These are phyloP conservation scores for Colletotrichum paranaense DNA, from an alignment of 2,329 filamentous ascomycete genomes.

Conservation along the genomic window DNA sequence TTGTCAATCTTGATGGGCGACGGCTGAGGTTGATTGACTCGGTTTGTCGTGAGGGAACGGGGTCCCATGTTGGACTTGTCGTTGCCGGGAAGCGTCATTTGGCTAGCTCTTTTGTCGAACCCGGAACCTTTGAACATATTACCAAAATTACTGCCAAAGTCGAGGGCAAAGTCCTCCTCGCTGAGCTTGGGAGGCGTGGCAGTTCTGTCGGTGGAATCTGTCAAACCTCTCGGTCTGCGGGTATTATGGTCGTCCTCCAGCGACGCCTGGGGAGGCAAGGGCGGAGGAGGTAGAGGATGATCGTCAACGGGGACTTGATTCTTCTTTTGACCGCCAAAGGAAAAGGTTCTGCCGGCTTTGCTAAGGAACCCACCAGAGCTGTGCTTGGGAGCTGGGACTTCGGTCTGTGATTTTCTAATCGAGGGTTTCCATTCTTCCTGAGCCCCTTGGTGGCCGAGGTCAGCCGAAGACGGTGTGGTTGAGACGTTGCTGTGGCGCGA, in stretches of 20 bases:
- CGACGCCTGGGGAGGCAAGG: conserved; percentile 47
- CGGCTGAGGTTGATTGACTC: conserved; percentile 55
- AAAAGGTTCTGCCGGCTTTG: conserved; percentile 68
- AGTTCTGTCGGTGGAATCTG: conserved; percentile 64
- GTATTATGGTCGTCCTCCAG: conserved; percentile 45
- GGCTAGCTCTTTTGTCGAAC: conserved; percentile 67
- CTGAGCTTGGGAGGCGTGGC: conserved; percentile 62
- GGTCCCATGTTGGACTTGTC: conserved; percentile 43
- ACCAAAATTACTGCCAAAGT: conserved; percentile 68
- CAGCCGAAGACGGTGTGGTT: conserved; percentile 70
- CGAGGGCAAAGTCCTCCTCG: conserved; percentile 56
- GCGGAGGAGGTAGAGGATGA: conserved; percentile 48
- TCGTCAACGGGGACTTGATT: conserved; percentile 50
- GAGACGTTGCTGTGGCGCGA: conserved; percentile 72
- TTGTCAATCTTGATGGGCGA: conserved; percentile 61
- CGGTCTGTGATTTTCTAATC: conserved; percentile 51
- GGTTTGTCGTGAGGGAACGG: conserved; percentile 59
- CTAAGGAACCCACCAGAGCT: conserved; percentile 61
- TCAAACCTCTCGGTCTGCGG: conserved; percentile 60
- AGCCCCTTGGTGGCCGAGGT: conserved; percentile 47
- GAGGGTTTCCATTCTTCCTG: conserved; percentile 54
- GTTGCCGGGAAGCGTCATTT: conserved; percentile 57
- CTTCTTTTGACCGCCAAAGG: conserved; percentile 69
- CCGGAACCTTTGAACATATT: conserved; percentile 60
- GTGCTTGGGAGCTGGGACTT: conserved; percentile 59